Evolutionary conservation across 495 filamentous ascomycete species (phyloP), one percentile per base, ranked within the genome.

Genomic region (Achaetomiella virescens): DNA sequence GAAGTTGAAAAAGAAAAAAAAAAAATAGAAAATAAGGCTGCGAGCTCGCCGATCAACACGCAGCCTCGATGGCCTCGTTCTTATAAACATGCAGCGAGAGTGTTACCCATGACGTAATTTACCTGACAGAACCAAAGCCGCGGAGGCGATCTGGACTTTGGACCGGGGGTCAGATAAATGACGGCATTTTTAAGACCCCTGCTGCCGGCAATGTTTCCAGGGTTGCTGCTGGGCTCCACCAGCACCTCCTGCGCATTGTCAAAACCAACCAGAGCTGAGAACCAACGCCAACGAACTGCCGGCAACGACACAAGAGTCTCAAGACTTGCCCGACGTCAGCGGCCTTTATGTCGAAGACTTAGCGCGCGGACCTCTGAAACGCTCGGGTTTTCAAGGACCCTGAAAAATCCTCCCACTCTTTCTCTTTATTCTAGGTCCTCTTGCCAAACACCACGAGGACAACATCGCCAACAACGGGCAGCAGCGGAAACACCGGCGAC

Each of bases 181-280:
- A 58, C 56, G 49, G 56, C 56, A 58, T 58, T n/a, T 15, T 11
- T 6, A 42, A 22, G 31, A 35, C 55, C 54, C 41, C 18, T 52
- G 52, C 21, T 42, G 18, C 36, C 53, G 22, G 45, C n/a, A 36
- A n/a, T 7, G 14, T 17, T 35, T 17, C 22, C 15, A 6, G 36
- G 44, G 53, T 45, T 31, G 17, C 22, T 15, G 35, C 38, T 15
- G 10, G 43, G 45, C 51, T 48, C 57, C 56, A 54, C 56, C 35
- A 21, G 40, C 40, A 8, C 5, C 11, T 24, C 37, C 21, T 29
- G 41, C 24, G 49, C 33, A 29, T 41, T n/a, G 45, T 38, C 58
- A 60, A 60, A 60, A 55, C 47, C 58, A 55, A 60, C 46, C 36
- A 43, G 47, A 41, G 37, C 20, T 48, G 37, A 15, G 25, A 36